A percentile compares a stretch with the other conserved stretches of the same genome.
These are phyloP conservation scores for Candolleomyces aberdarensis DNA, from an alignment of 768 basidiomycete species.

Conservation along the genomic window DNA sequence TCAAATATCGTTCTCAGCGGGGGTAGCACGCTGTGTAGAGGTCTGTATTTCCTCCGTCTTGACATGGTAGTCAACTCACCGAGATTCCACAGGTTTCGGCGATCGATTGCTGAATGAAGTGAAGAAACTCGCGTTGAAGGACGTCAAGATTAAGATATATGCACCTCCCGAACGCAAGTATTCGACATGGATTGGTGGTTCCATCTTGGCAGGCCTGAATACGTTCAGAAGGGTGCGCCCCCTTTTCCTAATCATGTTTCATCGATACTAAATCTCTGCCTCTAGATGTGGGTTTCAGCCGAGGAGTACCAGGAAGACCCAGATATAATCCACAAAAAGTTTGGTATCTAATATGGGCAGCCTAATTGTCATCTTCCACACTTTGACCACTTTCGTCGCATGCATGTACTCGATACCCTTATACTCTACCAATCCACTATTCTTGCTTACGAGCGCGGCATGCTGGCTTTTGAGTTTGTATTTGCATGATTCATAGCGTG, in stretches of 20 bases:
- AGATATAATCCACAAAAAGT: conserved; percentile 96
- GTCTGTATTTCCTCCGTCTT: conserved; percentile 39
- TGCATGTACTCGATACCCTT: conserved; percentile 8
- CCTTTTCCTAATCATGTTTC: conserved; percentile 10
- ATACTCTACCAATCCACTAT: conserved; percentile 2
- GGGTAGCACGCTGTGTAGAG: conserved; percentile 93
- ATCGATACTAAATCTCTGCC: not conserved
- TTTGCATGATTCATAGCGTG: conserved; percentile 8
- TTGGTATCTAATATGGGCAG: conserved; percentile 59
- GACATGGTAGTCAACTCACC: conserved; percentile 1
- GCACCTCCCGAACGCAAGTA: conserved; percentile 99
- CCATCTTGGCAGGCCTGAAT: conserved; percentile 90
- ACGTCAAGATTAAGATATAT: conserved; percentile 98
- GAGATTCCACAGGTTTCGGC: conserved; percentile 66
- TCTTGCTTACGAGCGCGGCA: conserved; percentile 17
- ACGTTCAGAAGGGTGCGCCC: conserved; percentile 90
- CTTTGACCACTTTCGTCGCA: conserved; percentile 8
- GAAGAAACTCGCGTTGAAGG: conserved; percentile 92
- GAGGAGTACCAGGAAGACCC: conserved; percentile 99
- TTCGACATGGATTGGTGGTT: conserved; percentile 96
- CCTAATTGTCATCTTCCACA: conserved; percentile 3
- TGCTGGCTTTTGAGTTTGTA: conserved; percentile 15
- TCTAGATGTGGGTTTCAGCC: conserved; percentile 98
- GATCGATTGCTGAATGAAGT: conserved; percentile 96
- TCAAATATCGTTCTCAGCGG: conserved; percentile 97